These are phyloP conservation scores for Hericium rajendrae DNA, from an alignment of 768 basidiomycete genomes.

Conservation along the genomic window DNA sequence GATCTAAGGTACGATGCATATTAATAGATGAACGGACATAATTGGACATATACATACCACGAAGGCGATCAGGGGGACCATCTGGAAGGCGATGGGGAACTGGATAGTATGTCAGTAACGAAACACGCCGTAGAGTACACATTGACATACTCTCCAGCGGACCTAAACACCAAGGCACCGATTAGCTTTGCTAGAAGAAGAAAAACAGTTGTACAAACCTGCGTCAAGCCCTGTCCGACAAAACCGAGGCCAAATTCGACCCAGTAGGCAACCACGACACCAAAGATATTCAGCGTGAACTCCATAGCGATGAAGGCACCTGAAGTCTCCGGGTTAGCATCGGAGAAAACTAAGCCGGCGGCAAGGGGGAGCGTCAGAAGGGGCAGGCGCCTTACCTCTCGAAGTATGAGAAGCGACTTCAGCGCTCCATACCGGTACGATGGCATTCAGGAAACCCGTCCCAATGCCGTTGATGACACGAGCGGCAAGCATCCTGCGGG, in stretches of 20 bases:
- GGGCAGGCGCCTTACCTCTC: slow-evolving; percentile 16
- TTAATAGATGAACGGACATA: background rate
- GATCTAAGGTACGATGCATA: slow-evolving; percentile 1
- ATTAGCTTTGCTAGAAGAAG: background rate
- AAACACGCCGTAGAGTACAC: background rate
- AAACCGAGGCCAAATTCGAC: slow-evolving; percentile 36
- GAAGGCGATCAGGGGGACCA: slow-evolving; percentile 30
- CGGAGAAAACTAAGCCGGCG: background rate
- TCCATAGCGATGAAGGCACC: slow-evolving; percentile 36
- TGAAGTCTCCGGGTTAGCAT: background rate
- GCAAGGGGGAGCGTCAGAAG: background rate
- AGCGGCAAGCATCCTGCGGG: slow-evolving; percentile 33
- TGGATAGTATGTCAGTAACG: slow-evolving; percentile 8
- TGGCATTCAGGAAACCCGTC: slow-evolving; percentile 34
- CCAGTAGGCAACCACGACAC: slow-evolving; percentile 38
- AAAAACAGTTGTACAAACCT: slow-evolving; percentile 17
- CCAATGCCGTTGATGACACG: slow-evolving; percentile 36
- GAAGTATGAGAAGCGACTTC: slow-evolving; percentile 37
- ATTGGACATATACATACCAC: background rate
- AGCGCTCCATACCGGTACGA: slow-evolving; percentile 37
- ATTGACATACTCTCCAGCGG: background rate
- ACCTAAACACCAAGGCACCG: too few relatives aligned
- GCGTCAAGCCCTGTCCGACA: slow-evolving; percentile 31
- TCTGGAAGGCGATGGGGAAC: slow-evolving; percentile 37
- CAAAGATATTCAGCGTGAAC: slow-evolving; percentile 32